Base-by-base conservation (phyloP, 1,284 basidiomycete species). In the Leccinum pachyderme region DNA sequence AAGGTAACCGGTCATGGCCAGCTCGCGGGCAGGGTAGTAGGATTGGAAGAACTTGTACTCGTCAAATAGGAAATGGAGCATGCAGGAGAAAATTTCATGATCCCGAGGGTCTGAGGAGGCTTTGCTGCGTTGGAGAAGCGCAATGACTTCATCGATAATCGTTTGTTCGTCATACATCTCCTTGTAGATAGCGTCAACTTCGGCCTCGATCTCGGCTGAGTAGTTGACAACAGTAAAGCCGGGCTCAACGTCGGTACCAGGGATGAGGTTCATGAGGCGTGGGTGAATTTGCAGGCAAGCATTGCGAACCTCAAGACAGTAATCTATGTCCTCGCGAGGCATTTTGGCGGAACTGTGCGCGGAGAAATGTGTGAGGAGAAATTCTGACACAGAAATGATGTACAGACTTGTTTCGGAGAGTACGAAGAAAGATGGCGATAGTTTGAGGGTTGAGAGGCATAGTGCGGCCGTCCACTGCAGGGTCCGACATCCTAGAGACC, bases 1-100 rank as follows among this genome's bases (percentile, higher is more conserved):
- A 33, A 99, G 83, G 66, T 94, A 91, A 49, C 93, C 97, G 1
- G 97, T 99, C 86, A 99, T 95, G 45, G 89, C 87, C 47, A 99
- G 82, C 76, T 99, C 95, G 59, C 94, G 91, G 29, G 91, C 82
- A 13, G 97, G 97, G 68, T 99, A 96, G 70, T 83, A 94, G 51
- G 92, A 91, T 70, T 97, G 93, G 84, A 99, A 98, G 80, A 98
- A 99, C 69, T 95, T 95, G 84, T 98, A 98, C 78, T 99, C 97
- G 83, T 99, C 97, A 74, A 99, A 99, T 52, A 99, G 84, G 76
- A 98, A 97, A 77, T 98, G 95, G 51, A 99, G 86, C 84, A 98
- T 96, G 81, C 95, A 98, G 12, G 95, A 97, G 70, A 99, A 98
- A 57, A 98, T 86, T 76, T 99, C 93, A 70, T 95, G 93, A 64